Conservation (phyloP, 768 basidiomycete genomes). For the Mycena alexandri region DNA sequence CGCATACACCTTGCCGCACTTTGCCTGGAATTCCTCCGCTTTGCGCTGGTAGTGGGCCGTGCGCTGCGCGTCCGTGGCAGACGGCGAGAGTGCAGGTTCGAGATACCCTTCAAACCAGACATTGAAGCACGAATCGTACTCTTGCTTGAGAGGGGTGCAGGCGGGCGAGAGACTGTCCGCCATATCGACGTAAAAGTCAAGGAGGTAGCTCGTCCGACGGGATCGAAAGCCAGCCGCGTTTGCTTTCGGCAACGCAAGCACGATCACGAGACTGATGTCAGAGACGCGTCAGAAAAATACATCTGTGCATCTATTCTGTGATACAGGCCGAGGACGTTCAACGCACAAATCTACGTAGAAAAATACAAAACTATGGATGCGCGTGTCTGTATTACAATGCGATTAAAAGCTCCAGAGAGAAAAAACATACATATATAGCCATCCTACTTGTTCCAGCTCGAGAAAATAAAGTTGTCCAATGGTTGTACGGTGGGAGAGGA, state of each 20-base stretch:
- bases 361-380: constrained; percentile 28
- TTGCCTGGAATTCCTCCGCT: constrained; percentile 88
- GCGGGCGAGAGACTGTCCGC: constrained; percentile 83
- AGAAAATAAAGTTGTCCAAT: constrained; percentile 28
- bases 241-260: constrained; percentile 17
- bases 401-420: constrained; percentile 4
- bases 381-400: constrained; percentile 11
- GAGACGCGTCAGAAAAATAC: not conserved
- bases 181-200: constrained; percentile 56
- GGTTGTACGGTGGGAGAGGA: constrained; percentile 24
- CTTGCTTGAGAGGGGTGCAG: constrained; percentile 91
- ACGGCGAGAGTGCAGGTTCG: constrained; percentile 74
- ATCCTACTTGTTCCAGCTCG: constrained; percentile 22
- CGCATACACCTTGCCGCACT: constrained; percentile 88
- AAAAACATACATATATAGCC: constrained; percentile 1
- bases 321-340: not conserved
- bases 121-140: constrained; percentile 96
- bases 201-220: no score
- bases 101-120: constrained; percentile 98
- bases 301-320: not conserved
- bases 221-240: constrained; percentile 17
- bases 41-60: constrained; percentile 78
- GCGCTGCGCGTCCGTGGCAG: constrained; percentile 58
- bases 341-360: not conserved
- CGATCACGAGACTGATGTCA: constrained; percentile 27